Evolutionary conservation across 2,329 filamentous ascomycete genomes (phyloP), one percentile per base, ranked within the genome.

Genomic region (Trichoderma hamatum): DNA sequence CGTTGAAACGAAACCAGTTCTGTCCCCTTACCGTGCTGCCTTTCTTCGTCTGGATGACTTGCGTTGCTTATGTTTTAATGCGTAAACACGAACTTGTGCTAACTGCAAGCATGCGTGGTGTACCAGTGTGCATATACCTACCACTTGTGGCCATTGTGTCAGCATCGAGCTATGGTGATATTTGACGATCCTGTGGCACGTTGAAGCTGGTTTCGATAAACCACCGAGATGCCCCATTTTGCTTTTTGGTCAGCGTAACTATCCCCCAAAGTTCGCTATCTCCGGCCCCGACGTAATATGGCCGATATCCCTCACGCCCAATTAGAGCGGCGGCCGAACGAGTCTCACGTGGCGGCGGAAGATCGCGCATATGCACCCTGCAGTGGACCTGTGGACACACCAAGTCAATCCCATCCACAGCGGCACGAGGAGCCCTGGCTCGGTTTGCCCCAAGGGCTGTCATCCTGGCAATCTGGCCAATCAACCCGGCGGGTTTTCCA

Each of bases 281-380:
- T 61, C 69, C 69, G 61, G 66, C 46, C n/a, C 69, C 69, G 65
- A 65, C 66, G 58, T 66, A 56, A 52, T 64, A 64, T 67, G 69
- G 66, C 69, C 69, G 69, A 64, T 69, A 19, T 49, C 54, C 43
- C 43, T 64, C 46, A 63, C 43, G 56, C 64, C 39, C 65, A 62
- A 60, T 69, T 26, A 60, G 67, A 43, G 65, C 55, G 56, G 65
- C 69, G 64, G 67, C 69, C 58, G 60, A 62, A 28, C 69, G 66
- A 69, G 65, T 70, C 74, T 78, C 76, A 78, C 76, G 76, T 77
- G 76, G 76, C 74, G 75, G 72, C 75, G 75, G 76, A 78, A 77
- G 76, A 77, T 77, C 76, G 75, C 76, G 74, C 76, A 76, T 77
- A 71, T 71, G 70, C 70, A 71, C 67, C 61, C 63, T 52, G 60